Conservation (phyloP, 768 basidiomycete genomes). For the Podaxis pistillaris region DNA sequence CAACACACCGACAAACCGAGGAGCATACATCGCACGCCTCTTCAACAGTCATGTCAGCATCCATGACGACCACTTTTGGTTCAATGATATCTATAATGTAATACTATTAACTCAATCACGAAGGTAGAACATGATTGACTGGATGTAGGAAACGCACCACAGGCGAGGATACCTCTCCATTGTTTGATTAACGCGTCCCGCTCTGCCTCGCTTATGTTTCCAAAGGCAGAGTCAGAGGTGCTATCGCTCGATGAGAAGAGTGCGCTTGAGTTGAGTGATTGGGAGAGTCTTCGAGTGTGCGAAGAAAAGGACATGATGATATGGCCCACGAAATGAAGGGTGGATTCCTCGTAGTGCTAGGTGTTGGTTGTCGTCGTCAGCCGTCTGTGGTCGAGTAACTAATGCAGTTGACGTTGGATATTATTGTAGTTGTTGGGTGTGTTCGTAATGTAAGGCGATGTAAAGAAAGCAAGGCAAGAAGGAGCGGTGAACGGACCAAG, state of each 20-base stretch:
- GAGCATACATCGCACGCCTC: conserved; percentile 73
- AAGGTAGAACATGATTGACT: background rate
- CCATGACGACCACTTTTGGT: conserved; percentile 60
- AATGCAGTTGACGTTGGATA: too few relatives aligned
- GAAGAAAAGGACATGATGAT: background rate
- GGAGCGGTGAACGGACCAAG: background rate
- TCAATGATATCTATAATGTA: conserved; percentile 62
- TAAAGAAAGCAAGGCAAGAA: background rate
- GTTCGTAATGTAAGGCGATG: too few relatives aligned
- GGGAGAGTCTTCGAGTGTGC: conserved; percentile 27
- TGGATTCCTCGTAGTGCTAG: background rate
- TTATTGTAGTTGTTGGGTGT: too few relatives aligned
- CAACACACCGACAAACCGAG: background rate
- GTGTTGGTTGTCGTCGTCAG: background rate
- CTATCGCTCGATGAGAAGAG: conserved; percentile 20
- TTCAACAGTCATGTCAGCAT: conserved; percentile 74
- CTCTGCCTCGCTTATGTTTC: conserved; percentile 28
- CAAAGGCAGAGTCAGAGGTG: conserved; percentile 17
- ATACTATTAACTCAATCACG: background rate
- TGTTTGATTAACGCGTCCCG: conserved; percentile 48
- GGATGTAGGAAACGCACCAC: conserved; percentile 44
- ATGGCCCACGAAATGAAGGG: too few relatives aligned
- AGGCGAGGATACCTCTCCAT: conserved; percentile 56
- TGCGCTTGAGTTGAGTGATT: conserved; percentile 36
- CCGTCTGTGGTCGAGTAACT: too few relatives aligned